Evolutionary conservation across 1,284 basidiomycete genomes (phyloP).

Genomic region (Ceratobasidium sp.): DNA sequence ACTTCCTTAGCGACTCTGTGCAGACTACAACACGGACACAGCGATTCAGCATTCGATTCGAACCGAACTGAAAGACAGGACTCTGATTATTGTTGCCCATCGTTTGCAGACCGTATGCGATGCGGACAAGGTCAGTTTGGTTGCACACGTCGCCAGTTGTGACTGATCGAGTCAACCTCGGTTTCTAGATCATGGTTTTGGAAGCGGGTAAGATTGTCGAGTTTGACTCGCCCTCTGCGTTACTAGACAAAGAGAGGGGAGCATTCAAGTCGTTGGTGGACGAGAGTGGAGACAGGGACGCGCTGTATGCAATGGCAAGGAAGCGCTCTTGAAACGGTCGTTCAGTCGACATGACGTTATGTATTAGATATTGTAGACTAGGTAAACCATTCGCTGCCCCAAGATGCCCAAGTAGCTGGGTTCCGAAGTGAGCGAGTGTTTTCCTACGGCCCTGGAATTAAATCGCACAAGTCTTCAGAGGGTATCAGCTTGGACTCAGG

Average conservation of each 20-base stretch:
- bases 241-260: conserved; percentile 52
- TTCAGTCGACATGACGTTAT: too few species aligned
- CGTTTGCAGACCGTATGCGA: conserved; percentile 76
- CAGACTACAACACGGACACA: conserved; percentile 50
- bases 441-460: too few species aligned
- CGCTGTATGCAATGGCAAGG: conserved; percentile 48
- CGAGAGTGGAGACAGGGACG: conserved; percentile 52
- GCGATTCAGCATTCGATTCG: conserved; percentile 66
- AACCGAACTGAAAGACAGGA: conserved; percentile 63
- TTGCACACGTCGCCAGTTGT: background rate
- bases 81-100: conserved; percentile 71
- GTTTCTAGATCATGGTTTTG: conserved; percentile 41
- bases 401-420: too few species aligned
- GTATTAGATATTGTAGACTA: too few species aligned
- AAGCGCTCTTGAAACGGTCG: too few species aligned
- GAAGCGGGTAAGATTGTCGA: conserved; percentile 47
- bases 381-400: too few species aligned
- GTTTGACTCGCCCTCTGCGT: conserved; percentile 51
- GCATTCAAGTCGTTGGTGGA: conserved; percentile 52
- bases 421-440: too few species aligned
- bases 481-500: too few species aligned
- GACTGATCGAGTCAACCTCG: background rate
- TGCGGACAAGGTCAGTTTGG: conserved; percentile 55
- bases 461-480: too few species aligned
- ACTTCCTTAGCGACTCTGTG: background rate